phyloP scores from a whole-genome alignment of 441 rosid genomes.

The Raphanus hybrid region DNA sequence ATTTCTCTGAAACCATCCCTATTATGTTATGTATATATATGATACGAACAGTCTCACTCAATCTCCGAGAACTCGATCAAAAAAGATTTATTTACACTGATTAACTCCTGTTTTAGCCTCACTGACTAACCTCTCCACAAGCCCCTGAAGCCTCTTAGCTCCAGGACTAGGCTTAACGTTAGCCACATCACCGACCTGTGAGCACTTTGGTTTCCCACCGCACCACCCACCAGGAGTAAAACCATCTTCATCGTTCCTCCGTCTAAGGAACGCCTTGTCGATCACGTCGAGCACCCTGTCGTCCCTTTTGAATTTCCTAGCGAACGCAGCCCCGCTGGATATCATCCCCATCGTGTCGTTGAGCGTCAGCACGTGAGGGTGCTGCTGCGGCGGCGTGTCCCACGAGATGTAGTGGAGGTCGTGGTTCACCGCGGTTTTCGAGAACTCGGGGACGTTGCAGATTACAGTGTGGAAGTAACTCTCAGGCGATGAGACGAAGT shows the following conservation, averaged over 20 bases:
- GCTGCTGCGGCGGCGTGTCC: constrained; percentile 85
- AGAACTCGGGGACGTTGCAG: constrained; percentile 85
- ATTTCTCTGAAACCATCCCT: background rate
- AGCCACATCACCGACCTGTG: constrained; percentile 57
- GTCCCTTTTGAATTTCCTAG: constrained; percentile 65
- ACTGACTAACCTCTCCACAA: constrained; percentile 54
- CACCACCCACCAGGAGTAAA: constrained; percentile 97
- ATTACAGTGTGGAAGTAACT: constrained; percentile 92
- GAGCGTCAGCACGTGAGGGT: constrained; percentile 66
- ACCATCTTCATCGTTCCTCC: constrained; percentile 46
- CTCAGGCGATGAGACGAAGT: constrained; percentile 94
- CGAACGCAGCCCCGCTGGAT: constrained; percentile 76
- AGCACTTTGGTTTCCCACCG: constrained; percentile 62
- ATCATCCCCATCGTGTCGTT: constrained; percentile 63
- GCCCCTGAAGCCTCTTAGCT: constrained; percentile 62
- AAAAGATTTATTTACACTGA: background rate
- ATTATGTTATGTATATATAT: background rate
- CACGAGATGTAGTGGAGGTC: constrained; percentile 88
- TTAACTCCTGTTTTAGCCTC: constrained; percentile 9
- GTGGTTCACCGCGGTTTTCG: constrained; percentile 72
- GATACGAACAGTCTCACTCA: background rate
- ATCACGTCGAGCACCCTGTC: constrained; percentile 65
- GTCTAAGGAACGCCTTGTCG: constrained; percentile 65
- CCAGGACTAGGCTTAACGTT: constrained; percentile 78
- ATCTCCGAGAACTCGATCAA: background rate